These are phyloP conservation scores for Leptographium procerum DNA, from an alignment of 2,329 filamentous ascomycete genomes.

Conservation along the genomic window DNA sequence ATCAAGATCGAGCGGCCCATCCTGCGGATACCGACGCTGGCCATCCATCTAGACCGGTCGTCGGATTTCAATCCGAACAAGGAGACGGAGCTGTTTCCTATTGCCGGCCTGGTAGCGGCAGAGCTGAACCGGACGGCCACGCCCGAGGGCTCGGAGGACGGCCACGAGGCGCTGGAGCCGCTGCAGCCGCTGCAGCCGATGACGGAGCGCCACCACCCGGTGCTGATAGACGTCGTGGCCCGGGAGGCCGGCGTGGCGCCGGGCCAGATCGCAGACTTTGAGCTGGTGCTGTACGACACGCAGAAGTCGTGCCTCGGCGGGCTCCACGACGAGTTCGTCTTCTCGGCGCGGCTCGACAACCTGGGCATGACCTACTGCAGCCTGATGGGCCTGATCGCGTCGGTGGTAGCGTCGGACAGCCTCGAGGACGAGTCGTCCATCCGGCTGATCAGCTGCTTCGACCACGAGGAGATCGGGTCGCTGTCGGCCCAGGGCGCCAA, in stretches of 20 bases:
- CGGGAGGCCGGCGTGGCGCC: slow-evolving; percentile 60
- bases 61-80: slow-evolving; percentile 90
- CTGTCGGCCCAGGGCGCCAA: slow-evolving; percentile 86
- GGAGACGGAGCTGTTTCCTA: slow-evolving; percentile 90
- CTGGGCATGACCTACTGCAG: slow-evolving; percentile 94
- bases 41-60: slow-evolving; percentile 84
- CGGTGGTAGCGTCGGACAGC: slow-evolving; percentile 49
- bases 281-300: slow-evolving; percentile 93
- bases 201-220: slow-evolving; percentile 76
- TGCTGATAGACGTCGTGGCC: slow-evolving; percentile 75
- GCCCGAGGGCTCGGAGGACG: slow-evolving; percentile 19
- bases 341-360: slow-evolving; percentile 92
- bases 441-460: slow-evolving; percentile 87
- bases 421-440: slow-evolving; percentile 62
- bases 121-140: slow-evolving; percentile 59
- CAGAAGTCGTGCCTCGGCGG: slow-evolving; percentile 85
- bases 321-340: slow-evolving; percentile 87
- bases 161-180: slow-evolving; percentile 24
- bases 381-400: slow-evolving; percentile 73
- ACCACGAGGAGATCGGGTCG: slow-evolving; percentile 95
- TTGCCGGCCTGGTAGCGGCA: slow-evolving; percentile 74
- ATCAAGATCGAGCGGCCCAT: slow-evolving; percentile 87
- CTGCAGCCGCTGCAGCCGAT: slow-evolving; percentile 62
- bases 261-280: slow-evolving; percentile 77
- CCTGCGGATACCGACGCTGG: slow-evolving; percentile 82